phyloP scores from a whole-genome alignment of 306 rosid genomes.

The Castanea mollissima region DNA sequence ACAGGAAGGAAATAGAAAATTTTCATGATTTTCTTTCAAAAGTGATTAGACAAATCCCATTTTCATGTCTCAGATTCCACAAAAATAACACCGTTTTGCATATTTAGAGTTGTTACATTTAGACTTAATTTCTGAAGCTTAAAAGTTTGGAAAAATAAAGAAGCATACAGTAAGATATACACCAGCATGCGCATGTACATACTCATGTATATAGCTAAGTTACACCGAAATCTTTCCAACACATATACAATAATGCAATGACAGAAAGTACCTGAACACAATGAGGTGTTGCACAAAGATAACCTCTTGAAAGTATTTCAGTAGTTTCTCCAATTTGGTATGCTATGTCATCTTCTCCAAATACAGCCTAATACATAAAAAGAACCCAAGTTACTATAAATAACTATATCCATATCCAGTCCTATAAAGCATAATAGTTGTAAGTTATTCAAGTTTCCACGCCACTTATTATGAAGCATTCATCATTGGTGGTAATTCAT shows the following conservation, averaged over 20 bases:
- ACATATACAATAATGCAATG: not conserved
- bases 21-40: not conserved
- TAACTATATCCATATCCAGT: slow-evolving; percentile 10
- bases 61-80: not conserved
- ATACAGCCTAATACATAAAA: slow-evolving; percentile 55
- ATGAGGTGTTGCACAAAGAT: slow-evolving; percentile 96
- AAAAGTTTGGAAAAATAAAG: not conserved
- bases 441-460: not conserved
- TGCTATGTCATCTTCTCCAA: slow-evolving; percentile 81
- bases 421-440: slow-evolving; percentile 5
- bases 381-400: not conserved
- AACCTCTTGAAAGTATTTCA: slow-evolving; percentile 83
- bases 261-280: slow-evolving; percentile 70
- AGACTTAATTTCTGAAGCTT: not conserved
- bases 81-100: not conserved
- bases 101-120: not conserved
- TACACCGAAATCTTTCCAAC: not conserved
- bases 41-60: not conserved
- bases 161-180: not conserved
- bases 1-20: not conserved
- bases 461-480: not conserved
- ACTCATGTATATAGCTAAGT: not conserved
- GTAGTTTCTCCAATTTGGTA: slow-evolving; percentile 97
- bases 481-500: not conserved
- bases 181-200: not conserved